These are phyloP conservation scores for Yamadazyma dushanensis DNA, from an alignment of 1,139 yeast species.

Conservation along the genomic window DNA sequence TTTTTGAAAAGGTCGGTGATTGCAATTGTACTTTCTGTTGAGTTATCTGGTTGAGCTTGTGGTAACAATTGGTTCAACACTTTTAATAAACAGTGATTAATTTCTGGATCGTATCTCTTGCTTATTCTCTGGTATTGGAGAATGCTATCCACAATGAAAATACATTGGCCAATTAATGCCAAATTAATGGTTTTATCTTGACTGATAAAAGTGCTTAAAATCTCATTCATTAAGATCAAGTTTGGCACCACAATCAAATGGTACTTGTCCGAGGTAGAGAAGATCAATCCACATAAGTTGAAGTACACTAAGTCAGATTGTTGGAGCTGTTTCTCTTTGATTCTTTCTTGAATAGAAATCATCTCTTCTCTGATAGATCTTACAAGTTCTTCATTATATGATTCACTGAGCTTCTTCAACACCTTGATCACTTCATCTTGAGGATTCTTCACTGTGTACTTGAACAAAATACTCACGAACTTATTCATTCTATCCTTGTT, in stretches of 20 bases:
- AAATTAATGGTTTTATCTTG: constrained; percentile 24
- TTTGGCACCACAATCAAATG: constrained; percentile 90
- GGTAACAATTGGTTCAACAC: constrained; percentile 7
- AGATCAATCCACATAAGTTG: constrained; percentile 69
- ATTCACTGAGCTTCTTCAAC: constrained; percentile 62
- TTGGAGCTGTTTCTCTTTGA: constrained; percentile 30
- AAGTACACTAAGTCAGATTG: constrained; percentile 66
- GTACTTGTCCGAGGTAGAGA: constrained; percentile 94
- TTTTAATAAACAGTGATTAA: constrained; percentile 39
- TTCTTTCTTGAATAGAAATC: constrained; percentile 49
- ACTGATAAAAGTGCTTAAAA: constrained; percentile 38
- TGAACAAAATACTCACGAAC: constrained; percentile 65
- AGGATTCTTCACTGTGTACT: constrained; percentile 42
- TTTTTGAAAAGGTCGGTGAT: constrained; percentile 22
- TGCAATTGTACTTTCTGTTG: constrained; percentile 8
- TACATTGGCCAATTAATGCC: constrained; percentile 35
- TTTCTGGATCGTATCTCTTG: constrained; percentile 82
- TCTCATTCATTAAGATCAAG: constrained; percentile 68
- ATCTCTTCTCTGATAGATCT: constrained; percentile 37
- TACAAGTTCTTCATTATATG: constrained; percentile 64
- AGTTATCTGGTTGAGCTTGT: background rate
- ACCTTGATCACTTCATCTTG: constrained; percentile 40
- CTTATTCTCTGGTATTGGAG: constrained; percentile 76
- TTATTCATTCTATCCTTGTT: constrained; percentile 73
- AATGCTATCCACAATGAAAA: constrained; percentile 63